phyloP scores from a whole-genome alignment of 768 basidiomycete species.

The Infundibulicybe gibba region DNA sequence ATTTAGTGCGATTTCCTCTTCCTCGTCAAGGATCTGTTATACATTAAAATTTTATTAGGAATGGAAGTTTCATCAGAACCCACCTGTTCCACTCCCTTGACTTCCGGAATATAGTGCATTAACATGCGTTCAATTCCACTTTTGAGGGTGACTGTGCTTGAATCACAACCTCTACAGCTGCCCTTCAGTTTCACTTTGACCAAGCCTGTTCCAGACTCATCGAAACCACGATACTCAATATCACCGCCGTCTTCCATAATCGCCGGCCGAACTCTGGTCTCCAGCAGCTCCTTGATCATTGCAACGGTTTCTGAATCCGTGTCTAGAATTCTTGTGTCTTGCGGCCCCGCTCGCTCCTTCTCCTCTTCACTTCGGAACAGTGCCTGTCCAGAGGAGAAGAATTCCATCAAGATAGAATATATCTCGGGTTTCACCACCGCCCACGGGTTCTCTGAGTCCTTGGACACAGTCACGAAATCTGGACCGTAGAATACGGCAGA shows the following conservation, averaged over 20 bases:
- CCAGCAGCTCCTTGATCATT: slow-evolving; percentile 97
- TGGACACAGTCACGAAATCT: slow-evolving; percentile 96
- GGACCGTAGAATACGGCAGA: slow-evolving; percentile 91
- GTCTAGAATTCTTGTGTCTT: slow-evolving; percentile 91
- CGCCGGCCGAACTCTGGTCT: slow-evolving; percentile 91
- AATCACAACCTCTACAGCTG: slow-evolving; percentile 93
- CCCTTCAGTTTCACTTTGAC: slow-evolving; percentile 94
- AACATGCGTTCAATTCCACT: slow-evolving; percentile 97
- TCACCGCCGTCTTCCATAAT: slow-evolving; percentile 99
- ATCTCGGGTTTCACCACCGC: slow-evolving; percentile 93
- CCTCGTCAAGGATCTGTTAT: slow-evolving; percentile 78
- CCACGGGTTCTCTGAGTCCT: slow-evolving; percentile 85
- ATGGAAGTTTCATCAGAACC: slow-evolving; percentile 10
- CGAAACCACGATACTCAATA: slow-evolving; percentile 92
- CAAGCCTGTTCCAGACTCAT: slow-evolving; percentile 70
- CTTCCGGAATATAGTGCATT: slow-evolving; percentile 98
- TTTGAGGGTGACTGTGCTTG: slow-evolving; percentile 93
- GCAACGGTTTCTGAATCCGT: slow-evolving; percentile 95
- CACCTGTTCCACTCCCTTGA: slow-evolving; percentile 88
- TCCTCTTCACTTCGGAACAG: slow-evolving; percentile 86
- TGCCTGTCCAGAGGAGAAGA: slow-evolving; percentile 87
- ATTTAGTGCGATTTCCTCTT: slow-evolving; percentile 80
- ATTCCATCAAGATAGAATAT: slow-evolving; percentile 95
- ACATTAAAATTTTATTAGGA: slow-evolving; percentile 2
- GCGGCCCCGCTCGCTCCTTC: slow-evolving; percentile 77